Conservation (phyloP, 2,329 filamentous ascomycete species). For the Didymella exigua region DNA sequence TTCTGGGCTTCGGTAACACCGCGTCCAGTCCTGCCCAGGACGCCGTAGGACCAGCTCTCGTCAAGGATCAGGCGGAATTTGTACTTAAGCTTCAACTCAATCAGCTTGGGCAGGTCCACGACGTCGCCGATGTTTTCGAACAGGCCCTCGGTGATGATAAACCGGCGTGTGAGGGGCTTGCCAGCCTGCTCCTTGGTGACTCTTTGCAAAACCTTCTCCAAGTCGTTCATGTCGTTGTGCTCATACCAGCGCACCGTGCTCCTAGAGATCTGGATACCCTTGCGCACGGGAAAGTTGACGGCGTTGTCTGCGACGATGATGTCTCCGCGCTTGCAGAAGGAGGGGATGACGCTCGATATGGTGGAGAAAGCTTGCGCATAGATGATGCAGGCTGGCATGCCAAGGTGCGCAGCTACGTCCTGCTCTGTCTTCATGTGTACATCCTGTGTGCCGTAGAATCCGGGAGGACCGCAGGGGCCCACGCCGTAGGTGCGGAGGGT, state of each 20-base stretch:
- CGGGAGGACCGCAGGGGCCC: constrained; percentile 92
- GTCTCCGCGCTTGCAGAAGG: constrained; percentile 95
- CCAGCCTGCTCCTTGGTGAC: constrained; percentile 86
- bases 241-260: constrained; percentile 94
- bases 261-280: constrained; percentile 89
- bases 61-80: constrained; percentile 98
- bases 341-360: constrained; percentile 94
- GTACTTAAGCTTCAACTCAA: constrained; percentile 93
- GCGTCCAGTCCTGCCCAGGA: constrained; percentile 87
- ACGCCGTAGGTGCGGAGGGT: constrained; percentile 95
- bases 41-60: constrained; percentile 96
- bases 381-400: constrained; percentile 86
- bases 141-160: constrained; percentile 93
- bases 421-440: constrained; percentile 97
- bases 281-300: constrained; percentile 91
- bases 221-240: constrained; percentile 93
- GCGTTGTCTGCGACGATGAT: constrained; percentile 95
- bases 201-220: constrained; percentile 83
- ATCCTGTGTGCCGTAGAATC: constrained; percentile 98
- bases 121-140: constrained; percentile 91
- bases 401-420: constrained; percentile 88
- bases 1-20: constrained; percentile 96
- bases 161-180: constrained; percentile 87
- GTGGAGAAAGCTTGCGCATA: constrained; percentile 97
- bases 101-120: constrained; percentile 80